Evolutionary conservation across 2,329 filamentous ascomycete species (phyloP).

Genomic region (Corinectria fuckeliana): DNA sequence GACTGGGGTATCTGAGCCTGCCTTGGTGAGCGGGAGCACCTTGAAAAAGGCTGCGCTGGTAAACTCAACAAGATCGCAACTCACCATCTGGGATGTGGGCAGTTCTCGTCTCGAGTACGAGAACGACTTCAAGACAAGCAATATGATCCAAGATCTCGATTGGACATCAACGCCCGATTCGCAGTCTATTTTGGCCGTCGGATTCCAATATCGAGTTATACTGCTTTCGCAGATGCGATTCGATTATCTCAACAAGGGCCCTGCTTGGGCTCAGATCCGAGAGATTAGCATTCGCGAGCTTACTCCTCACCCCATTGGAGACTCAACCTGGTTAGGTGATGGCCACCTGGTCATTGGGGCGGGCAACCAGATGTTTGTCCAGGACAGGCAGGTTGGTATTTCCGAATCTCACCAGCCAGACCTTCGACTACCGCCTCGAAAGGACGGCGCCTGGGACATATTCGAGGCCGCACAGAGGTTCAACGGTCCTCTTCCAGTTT

Average conservation of each 20-base stretch:
- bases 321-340: conserved; percentile 88
- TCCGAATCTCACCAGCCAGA: conserved; percentile 64
- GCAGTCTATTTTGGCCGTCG: conserved; percentile 90
- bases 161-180: conserved; percentile 93
- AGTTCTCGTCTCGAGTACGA: conserved; percentile 83
- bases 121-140: conserved; percentile 73
- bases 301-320: conserved; percentile 89
- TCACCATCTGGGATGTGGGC: conserved; percentile 92
- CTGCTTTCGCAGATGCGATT: conserved; percentile 88
- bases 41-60: conserved; percentile 88
- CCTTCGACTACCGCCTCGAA: conserved; percentile 55
- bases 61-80: conserved; percentile 71
- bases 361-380: conserved; percentile 89
- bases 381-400: conserved; percentile 75
- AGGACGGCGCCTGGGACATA: conserved; percentile 67
- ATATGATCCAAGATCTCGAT: conserved; percentile 84
- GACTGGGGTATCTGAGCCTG: conserved; percentile 74
- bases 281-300: conserved; percentile 82
- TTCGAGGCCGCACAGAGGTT: conserved; percentile 84
- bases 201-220: conserved; percentile 84
- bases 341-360: conserved; percentile 87
- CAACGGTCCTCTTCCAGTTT: conserved; percentile 87
- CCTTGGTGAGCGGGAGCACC: conserved; percentile 83
- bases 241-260: conserved; percentile 85
- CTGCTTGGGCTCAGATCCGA: conserved; percentile 86